phyloP scores from a whole-genome alignment of 768 basidiomycete genomes.

The Aureoboletus auriporus region DNA sequence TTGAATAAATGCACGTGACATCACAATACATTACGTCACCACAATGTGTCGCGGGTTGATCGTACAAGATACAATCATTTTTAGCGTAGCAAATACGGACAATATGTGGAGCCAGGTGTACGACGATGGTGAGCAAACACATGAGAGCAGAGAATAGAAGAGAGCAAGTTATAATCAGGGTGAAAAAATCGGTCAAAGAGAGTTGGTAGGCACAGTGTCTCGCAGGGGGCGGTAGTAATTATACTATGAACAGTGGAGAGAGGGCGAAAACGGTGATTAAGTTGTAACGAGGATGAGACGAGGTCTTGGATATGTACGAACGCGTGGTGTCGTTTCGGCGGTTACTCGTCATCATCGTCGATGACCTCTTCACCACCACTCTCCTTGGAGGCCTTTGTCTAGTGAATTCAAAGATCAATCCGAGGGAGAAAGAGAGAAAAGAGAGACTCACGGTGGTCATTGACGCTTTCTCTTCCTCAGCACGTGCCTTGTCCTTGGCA shows the following conservation, averaged over 20 bases:
- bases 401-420: neutral
- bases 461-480: slow-evolving; percentile 71
- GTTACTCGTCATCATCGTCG: slow-evolving; percentile 43
- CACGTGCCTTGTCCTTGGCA: slow-evolving; percentile 80
- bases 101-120: slow-evolving; percentile 25
- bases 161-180: slow-evolving; percentile 20
- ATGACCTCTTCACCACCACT: slow-evolving; percentile 34
- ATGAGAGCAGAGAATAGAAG: slow-evolving; percentile 24
- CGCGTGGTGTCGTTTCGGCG: slow-evolving; percentile 3
- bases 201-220: slow-evolving; percentile 27
- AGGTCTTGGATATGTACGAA: slow-evolving; percentile 17
- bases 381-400: slow-evolving; percentile 36
- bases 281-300: slow-evolving; percentile 8
- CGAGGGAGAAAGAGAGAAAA: neutral
- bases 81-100: slow-evolving; percentile 24
- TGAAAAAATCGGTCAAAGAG: slow-evolving; percentile 9
- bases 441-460: slow-evolving; percentile 35
- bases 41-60: slow-evolving; percentile 7
- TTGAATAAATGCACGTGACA: slow-evolving; percentile 10
- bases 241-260: slow-evolving; percentile 14
- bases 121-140: slow-evolving; percentile 18
- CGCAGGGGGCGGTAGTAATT: slow-evolving; percentile 16
- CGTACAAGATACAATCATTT: slow-evolving; percentile 31
- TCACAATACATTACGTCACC: neutral
- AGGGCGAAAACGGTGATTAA: slow-evolving; percentile 16